Conservation (phyloP, 108 stramenopile genomes). For the Aurantiochytrium sp. region DNA sequence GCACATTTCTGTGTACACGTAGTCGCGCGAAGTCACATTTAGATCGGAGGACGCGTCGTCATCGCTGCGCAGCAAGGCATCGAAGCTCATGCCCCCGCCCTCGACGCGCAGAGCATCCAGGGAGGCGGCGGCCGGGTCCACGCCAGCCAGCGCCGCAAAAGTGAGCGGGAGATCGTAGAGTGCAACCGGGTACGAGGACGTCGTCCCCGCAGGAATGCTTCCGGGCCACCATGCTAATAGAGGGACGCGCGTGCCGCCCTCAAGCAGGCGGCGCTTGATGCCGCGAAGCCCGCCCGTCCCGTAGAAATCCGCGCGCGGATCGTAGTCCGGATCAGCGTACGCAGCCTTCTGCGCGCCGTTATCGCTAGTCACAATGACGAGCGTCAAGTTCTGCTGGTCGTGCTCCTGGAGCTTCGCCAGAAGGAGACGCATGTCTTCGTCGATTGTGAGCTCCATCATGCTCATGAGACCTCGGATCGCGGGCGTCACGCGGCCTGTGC, state of each 20-base stretch:
- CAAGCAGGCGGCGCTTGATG: background rate
- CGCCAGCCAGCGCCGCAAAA: background rate
- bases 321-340: background rate
- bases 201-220: background rate
- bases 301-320: background rate
- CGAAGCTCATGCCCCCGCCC: background rate
- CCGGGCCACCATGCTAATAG: background rate
- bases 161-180: constrained; percentile 2
- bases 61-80: background rate
- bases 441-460: background rate
- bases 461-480: background rate
- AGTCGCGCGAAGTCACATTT: background rate
- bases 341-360: background rate
- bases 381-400: background rate
- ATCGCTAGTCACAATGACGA: background rate
- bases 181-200: background rate
- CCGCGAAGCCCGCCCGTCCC: background rate
- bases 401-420: background rate
- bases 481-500: background rate
- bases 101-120: background rate
- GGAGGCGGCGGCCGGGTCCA: background rate
- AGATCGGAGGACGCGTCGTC: background rate
- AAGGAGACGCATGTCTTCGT: background rate
- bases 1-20: background rate
- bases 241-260: background rate